Base-by-base conservation (phyloP, 2,329 filamentous ascomycete species). In the Colletotrichum tamarilloi region DNA sequence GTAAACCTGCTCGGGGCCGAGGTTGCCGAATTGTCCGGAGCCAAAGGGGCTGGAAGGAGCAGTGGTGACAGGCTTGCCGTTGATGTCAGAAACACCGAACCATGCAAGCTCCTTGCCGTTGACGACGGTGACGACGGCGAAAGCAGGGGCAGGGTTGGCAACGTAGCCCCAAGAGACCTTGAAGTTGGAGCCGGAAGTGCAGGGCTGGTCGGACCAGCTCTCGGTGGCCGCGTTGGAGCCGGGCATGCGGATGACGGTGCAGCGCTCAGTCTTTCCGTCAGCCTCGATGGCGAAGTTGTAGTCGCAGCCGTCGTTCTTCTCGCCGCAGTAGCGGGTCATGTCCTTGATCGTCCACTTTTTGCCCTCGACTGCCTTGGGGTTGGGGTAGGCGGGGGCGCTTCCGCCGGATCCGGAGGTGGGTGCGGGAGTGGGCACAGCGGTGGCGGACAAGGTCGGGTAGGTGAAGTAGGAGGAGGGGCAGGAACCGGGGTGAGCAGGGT, bases 271-370 rank as follows among this genome's bases (percentile, higher is more conserved):
- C 59, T 56, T 14, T 9, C 67, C 70, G 35, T 62, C 67, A 14
- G 66, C 67, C 46, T 73, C 56, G 28, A 73, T 64, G 22, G 52
- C 63, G 55, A 73, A 73, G 67, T 65, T 70, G 70, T 73, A 73
- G 60, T 70, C 70, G 60, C 70, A 73, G 11, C 67, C 60, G 4
- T 62, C 42, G 67, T 66, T 57, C 22, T 26, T 35, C 26, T 28
- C 26, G 56, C 28, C 46, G 56, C 70, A 73, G 67, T 70, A 65
- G 28, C 70, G 70, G 11, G 28, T 62, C 67, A 73, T 3, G 35
- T 70, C 67, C 67, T 62, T 62, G 56, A 73, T 62, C 7, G 67
- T 62, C 70, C 70, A 73, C 26, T n/a, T 38, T 60, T 70, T 60
- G 66, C 67, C 66, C 42, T 56, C 26, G 1, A 73, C 55, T 5